Evolutionary conservation across 768 basidiomycete species (phyloP).

Genomic region (Coprinopsis cinerea): DNA sequence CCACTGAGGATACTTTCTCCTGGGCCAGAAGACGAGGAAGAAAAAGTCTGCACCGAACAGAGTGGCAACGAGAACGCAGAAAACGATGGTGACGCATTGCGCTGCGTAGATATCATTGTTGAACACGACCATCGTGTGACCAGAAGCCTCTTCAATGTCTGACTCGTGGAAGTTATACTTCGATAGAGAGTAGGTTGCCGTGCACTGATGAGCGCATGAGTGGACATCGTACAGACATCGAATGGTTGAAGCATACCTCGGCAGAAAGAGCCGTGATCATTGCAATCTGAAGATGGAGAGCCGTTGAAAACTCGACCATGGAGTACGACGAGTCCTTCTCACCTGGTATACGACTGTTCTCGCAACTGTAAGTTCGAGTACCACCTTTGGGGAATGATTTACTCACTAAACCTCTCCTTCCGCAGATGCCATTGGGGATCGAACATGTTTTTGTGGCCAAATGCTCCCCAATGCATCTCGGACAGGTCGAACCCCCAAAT

Average conservation of each 20-base stretch:
- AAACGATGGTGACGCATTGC: slow-evolving; percentile 24
- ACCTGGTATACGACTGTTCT: background rate
- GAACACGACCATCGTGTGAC: slow-evolving; percentile 19
- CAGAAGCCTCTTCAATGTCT: slow-evolving; percentile 19
- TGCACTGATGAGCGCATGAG: slow-evolving; percentile 16
- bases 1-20: slow-evolving; percentile 26
- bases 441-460: slow-evolving; percentile 25
- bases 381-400: background rate
- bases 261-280: slow-evolving; percentile 28
- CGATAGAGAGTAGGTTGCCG: slow-evolving; percentile 29
- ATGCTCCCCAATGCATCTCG: slow-evolving; percentile 28
- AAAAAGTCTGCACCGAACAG: slow-evolving; percentile 32
- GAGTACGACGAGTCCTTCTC: background rate
- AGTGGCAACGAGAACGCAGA: slow-evolving; percentile 30
- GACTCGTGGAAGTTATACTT: slow-evolving; percentile 28
- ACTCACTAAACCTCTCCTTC: slow-evolving; percentile 26
- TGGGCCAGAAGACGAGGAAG: slow-evolving; percentile 30
- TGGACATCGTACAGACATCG: background rate
- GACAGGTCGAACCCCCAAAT: slow-evolving; percentile 32
- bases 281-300: slow-evolving; percentile 15
- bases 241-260: slow-evolving; percentile 11
- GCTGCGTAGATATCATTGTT: slow-evolving; percentile 26
- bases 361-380: background rate
- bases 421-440: slow-evolving; percentile 26
- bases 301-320: background rate